These are phyloP conservation scores for Phytophthora crassamura DNA, from an alignment of 352 stramenopile species.

Conservation along the genomic window DNA sequence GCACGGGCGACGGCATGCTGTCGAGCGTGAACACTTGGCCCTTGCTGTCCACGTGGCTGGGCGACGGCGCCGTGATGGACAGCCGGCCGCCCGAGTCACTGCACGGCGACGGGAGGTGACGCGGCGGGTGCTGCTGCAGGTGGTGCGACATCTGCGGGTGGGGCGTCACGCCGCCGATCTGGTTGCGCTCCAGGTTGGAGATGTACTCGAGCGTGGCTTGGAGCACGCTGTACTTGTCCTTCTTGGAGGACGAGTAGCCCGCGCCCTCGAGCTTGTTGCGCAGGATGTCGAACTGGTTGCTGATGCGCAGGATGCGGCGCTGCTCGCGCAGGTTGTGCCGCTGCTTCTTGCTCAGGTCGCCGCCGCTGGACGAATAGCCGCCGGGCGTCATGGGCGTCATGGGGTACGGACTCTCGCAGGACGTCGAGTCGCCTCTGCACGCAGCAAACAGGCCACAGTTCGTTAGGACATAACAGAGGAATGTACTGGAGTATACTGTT, in stretches of 20 bases:
- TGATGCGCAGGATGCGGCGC: conserved; percentile 82
- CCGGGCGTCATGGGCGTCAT: conserved; percentile 65
- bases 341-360: conserved; percentile 86
- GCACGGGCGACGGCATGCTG: conserved; percentile 77
- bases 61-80: conserved; percentile 59
- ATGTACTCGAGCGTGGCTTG: conserved; percentile 89
- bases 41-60: conserved; percentile 41
- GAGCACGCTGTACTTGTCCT: conserved; percentile 88
- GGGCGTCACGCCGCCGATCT: conserved; percentile 32
- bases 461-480: too few relatives aligned
- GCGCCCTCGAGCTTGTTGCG: conserved; percentile 76
- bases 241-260: conserved; percentile 80
- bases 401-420: conserved; percentile 75
- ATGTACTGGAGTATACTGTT: neutral
- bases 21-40: conserved; percentile 78
- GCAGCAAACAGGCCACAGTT: neutral
- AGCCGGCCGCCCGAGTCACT: conserved; percentile 40
- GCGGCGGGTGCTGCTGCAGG: conserved; percentile 36
- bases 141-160: conserved; percentile 32
- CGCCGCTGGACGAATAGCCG: conserved; percentile 47
- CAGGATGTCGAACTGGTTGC: conserved; percentile 86
- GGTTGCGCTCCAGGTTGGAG: conserved; percentile 71
- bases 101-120: conserved; percentile 43
- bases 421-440: conserved; percentile 56
- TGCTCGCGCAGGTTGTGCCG: conserved; percentile 86